These are phyloP conservation scores for Mycena rosella DNA, from an alignment of 768 basidiomycete genomes.

Conservation along the genomic window DNA sequence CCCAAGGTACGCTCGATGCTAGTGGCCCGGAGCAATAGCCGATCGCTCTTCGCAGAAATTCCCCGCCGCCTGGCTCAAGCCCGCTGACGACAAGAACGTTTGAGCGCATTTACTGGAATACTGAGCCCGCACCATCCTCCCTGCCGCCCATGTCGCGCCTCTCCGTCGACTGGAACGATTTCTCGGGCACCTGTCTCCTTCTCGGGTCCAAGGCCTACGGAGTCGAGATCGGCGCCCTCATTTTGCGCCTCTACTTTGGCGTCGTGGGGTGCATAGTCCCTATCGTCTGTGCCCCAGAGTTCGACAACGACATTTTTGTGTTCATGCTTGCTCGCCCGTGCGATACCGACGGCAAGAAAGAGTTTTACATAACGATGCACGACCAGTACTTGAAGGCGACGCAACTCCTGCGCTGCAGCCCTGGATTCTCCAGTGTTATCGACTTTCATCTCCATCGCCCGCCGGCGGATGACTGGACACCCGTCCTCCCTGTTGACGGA, in stretches of 20 bases:
- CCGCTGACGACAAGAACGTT: too few species aligned
- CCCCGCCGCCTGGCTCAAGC: too few species aligned
- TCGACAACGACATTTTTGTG: background rate
- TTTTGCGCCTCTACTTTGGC: constrained; percentile 2
- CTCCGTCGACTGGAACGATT: background rate
- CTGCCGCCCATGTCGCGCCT: background rate
- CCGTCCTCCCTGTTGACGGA: background rate
- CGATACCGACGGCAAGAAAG: background rate
- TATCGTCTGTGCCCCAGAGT: background rate
- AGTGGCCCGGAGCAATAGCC: too few species aligned
- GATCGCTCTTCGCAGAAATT: too few species aligned
- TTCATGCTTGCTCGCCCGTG: constrained; percentile 4
- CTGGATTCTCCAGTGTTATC: background rate
- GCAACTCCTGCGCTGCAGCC: background rate
- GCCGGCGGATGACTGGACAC: background rate
- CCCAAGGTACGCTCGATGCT: too few species aligned
- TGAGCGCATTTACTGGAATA: background rate
- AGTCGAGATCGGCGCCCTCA: background rate
- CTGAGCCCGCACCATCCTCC: background rate
- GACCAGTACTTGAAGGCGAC: background rate
- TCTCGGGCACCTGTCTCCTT: background rate
- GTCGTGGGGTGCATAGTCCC: constrained; percentile 2
- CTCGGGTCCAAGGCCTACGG: background rate
- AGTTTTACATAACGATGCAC: background rate
- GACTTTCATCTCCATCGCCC: constrained; percentile 6